A percentile compares a stretch with the other conserved stretches of the same genome.
These are phyloP conservation scores for Prunus kanzakura DNA, from an alignment of 306 rosid species.

Conservation along the genomic window DNA sequence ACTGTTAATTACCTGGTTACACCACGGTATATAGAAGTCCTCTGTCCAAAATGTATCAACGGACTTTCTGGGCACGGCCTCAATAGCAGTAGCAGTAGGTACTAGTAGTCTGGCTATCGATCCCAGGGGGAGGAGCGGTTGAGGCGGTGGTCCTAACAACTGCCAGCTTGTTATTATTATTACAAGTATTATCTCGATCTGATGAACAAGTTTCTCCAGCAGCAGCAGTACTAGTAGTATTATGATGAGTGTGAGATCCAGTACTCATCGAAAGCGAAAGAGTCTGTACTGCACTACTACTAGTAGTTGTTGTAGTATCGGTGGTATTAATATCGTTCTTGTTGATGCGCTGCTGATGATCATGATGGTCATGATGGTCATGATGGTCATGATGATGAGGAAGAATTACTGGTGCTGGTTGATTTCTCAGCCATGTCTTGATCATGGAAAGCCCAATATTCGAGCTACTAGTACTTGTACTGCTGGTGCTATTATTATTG, in stretches of 20 bases:
- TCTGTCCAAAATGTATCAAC: conserved; percentile 87
- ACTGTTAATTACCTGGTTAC: conserved; percentile 60
- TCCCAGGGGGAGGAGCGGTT: neutral
- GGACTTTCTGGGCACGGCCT: conserved; percentile 56
- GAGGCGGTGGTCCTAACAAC: conserved; percentile 1
- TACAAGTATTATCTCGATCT: conserved; percentile 13
- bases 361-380: conserved; percentile 1
- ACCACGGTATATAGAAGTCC: conserved; percentile 96
- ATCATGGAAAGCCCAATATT: conserved; percentile 82
- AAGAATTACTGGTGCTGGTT: conserved; percentile 24
- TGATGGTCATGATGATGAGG: neutral
- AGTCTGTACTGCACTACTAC: conserved; percentile 14
- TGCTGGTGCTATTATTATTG: conserved; percentile 16
- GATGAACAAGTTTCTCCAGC: conserved; percentile 50
- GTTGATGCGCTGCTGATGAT: neutral
- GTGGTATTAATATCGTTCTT: conserved; percentile 12
- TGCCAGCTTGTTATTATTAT: conserved; percentile 35
- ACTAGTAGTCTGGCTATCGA: conserved; percentile 26
- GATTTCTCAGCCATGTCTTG: conserved; percentile 86
- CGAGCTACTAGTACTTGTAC: conserved; percentile 9
- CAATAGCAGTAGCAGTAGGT: conserved; percentile 30
- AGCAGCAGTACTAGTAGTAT: conserved; percentile 21
- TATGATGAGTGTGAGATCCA: conserved; percentile 48
- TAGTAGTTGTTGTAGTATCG: neutral
- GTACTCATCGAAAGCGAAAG: conserved; percentile 85